A percentile compares a stretch with the other conserved stretches of the same genome.
Evolutionary conservation across 805 yeast genomes (phyloP).

Genomic region (Peterozyma xylosa): DNA sequence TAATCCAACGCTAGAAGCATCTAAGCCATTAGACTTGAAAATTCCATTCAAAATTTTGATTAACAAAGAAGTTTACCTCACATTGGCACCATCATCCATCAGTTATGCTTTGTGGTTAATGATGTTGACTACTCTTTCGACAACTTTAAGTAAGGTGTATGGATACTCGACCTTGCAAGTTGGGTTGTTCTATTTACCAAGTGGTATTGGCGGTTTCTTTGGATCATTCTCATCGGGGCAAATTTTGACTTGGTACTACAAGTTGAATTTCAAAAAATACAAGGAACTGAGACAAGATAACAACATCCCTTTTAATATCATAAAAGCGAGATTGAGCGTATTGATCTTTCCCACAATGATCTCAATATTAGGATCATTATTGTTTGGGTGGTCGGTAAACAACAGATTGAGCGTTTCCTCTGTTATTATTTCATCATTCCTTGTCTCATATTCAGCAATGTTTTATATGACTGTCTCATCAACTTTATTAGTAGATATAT

Average conservation of each 20-base stretch:
- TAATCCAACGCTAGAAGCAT: slow-evolving; percentile 13
- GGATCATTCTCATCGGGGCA: slow-evolving; percentile 53
- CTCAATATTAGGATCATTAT: slow-evolving; percentile 30
- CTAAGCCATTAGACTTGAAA: slow-evolving; percentile 8
- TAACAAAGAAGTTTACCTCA: slow-evolving; percentile 33
- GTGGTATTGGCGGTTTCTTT: slow-evolving; percentile 54
- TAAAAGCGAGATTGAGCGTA: slow-evolving; percentile 46
- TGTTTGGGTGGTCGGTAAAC: slow-evolving; percentile 72
- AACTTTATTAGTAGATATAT: slow-evolving; percentile 70
- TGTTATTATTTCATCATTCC: slow-evolving; percentile 49
- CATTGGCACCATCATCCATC: slow-evolving; percentile 47
- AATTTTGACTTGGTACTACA: slow-evolving; percentile 41
- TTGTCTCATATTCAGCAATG: slow-evolving; percentile 52
- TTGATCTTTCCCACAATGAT: slow-evolving; percentile 31
- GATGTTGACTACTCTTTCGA: slow-evolving; percentile 52
- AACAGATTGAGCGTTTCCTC: slow-evolving; percentile 39
- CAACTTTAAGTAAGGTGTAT: slow-evolving; percentile 38
- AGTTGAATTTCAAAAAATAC: too few species aligned
- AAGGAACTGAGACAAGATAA: slow-evolving; percentile 13
- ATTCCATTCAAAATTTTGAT: slow-evolving; percentile 36
- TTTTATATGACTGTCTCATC: slow-evolving; percentile 50
- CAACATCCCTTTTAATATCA: slow-evolving; percentile 38
- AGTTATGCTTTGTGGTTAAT: slow-evolving; percentile 60
- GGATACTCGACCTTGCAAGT: slow-evolving; percentile 41
- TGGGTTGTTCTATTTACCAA: slow-evolving; percentile 60